phyloP scores from a whole-genome alignment of 345 rosid species.

The Acer negundo region DNA sequence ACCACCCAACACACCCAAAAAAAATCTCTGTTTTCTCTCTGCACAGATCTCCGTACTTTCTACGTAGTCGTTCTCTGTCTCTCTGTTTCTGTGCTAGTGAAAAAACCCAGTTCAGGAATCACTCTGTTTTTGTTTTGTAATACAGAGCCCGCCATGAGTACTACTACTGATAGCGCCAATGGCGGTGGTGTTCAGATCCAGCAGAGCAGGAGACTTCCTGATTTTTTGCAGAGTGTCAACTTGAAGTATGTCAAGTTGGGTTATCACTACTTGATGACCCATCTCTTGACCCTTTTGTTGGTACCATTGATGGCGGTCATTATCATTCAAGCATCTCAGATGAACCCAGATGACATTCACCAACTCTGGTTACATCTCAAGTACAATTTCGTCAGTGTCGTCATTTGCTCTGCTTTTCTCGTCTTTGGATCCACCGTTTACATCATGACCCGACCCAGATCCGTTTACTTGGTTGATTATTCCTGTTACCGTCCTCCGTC shows the following conservation, averaged over 20 bases:
- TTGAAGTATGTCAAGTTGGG: constrained; percentile 88
- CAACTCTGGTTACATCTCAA: constrained; percentile 86
- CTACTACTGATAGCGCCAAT: constrained; percentile 23
- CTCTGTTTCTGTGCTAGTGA: neutral
- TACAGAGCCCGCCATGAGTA: constrained; percentile 37
- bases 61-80: neutral
- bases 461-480: constrained; percentile 74
- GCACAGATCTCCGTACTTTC: neutral
- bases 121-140: neutral
- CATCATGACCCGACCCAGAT: constrained; percentile 81
- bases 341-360: constrained; percentile 60
- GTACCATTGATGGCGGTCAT: constrained; percentile 69
- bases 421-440: constrained; percentile 72
- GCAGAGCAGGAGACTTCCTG: constrained; percentile 60
- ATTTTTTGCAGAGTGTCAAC: constrained; percentile 86
- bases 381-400: constrained; percentile 71
- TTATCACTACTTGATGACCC: constrained; percentile 72
- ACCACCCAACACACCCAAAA: constrained; percentile 5
- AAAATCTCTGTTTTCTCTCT: neutral
- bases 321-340: constrained; percentile 54
- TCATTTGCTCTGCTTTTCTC: constrained; percentile 60
- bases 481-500: constrained; percentile 78
- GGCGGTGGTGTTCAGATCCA: constrained; percentile 71
- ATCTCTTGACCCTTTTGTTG: constrained; percentile 69
- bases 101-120: constrained; percentile 18